A percentile compares a stretch with the other conserved stretches of the same genome.
phyloP scores from a whole-genome alignment of 192 early-diverging fungal species.

The Dispira parvispora region DNA sequence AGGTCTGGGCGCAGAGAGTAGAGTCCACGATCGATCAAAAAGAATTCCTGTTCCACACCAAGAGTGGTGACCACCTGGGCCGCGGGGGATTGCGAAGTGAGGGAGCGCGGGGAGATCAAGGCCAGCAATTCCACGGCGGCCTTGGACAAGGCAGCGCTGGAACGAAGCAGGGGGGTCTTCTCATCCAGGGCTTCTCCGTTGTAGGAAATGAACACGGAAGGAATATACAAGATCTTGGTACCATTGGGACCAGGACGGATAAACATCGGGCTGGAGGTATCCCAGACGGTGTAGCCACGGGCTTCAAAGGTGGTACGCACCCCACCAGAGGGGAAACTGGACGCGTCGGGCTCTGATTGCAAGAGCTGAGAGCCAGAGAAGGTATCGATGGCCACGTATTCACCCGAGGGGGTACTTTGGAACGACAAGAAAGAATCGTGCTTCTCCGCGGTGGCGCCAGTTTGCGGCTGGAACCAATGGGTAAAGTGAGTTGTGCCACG shows the following conservation, averaged over 20 bases:
- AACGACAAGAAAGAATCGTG: conserved; percentile 95
- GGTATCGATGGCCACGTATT: conserved; percentile 71
- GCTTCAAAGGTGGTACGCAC: conserved; percentile 98
- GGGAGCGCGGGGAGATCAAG: conserved; percentile 30
- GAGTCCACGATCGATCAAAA: conserved; percentile 89
- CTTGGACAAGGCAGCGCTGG: conserved; percentile 70
- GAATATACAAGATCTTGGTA: conserved; percentile 88
- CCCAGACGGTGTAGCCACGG: conserved; percentile 99
- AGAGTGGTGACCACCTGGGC: conserved; percentile 81
- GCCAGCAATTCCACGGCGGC: conserved; percentile 63
- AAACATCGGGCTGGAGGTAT: conserved; percentile 91
- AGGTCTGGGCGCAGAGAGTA: conserved; percentile 91
- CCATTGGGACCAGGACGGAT: conserved; percentile 81
- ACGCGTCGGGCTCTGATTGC: conserved; percentile 98
- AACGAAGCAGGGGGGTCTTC: conserved; percentile 93
- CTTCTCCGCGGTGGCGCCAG: conserved; percentile 96
- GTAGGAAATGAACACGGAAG: conserved; percentile 97
- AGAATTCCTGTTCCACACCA: conserved; percentile 98
- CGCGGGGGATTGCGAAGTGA: conserved; percentile 37
- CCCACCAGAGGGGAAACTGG: conserved; percentile 97
- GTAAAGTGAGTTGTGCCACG: conserved; percentile 96
- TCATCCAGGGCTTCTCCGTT: conserved; percentile 98
- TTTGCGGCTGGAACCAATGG: conserved; percentile 99
- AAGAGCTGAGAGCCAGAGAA: conserved; percentile 96
- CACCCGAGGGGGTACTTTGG: conserved; percentile 64